Percentiles rank a stretch among this genome's conserved stretches.
phyloP scores from a whole-genome alignment of 2,329 filamentous ascomycete species.

The Epichloe gansuensis region DNA sequence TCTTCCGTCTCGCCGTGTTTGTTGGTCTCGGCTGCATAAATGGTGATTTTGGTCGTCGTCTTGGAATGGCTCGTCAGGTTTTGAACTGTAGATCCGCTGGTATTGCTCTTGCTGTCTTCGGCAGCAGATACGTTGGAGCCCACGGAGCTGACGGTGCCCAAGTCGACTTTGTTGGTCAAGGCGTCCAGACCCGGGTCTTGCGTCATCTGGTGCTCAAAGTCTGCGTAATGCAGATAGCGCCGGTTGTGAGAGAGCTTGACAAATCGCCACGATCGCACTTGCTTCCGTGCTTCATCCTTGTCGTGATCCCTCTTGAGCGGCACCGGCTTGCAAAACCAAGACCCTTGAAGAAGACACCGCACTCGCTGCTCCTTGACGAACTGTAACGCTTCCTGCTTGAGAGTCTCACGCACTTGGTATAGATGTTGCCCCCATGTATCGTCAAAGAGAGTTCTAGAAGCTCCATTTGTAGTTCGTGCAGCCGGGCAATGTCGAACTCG shows the following conservation, averaged over 20 bases:
- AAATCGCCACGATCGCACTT: conserved; percentile 60
- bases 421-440: conserved; percentile 90
- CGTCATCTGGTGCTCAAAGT: conserved; percentile 57
- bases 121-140: conserved; percentile 79
- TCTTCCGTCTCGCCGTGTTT: conserved; percentile 39
- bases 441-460: conserved; percentile 78
- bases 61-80: conserved; percentile 22
- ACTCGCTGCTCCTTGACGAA: conserved; percentile 97
- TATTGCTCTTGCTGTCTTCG: conserved; percentile 34
- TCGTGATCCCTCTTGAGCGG: conserved; percentile 24
- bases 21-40: conserved; percentile 43
- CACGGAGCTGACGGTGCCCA: conserved; percentile 79
- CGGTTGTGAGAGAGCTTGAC: conserved; percentile 84
- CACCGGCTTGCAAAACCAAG: conserved; percentile 62
- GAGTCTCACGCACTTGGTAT: conserved; percentile 77
- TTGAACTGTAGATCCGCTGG: conserved; percentile 30
- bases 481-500: conserved; percentile 65
- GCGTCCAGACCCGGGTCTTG: conserved; percentile 60
- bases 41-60: conserved; percentile 75
- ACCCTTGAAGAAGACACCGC: conserved; percentile 73
- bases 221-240: conserved; percentile 78
- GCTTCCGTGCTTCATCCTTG: conserved; percentile 18
- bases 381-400: conserved; percentile 81
- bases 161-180: conserved; percentile 72
- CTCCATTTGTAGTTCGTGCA: conserved; percentile 87